Evolutionary conservation across 164 flowering plant genomes (phyloP).

Genomic region (Warburgia ugandensis): DNA sequence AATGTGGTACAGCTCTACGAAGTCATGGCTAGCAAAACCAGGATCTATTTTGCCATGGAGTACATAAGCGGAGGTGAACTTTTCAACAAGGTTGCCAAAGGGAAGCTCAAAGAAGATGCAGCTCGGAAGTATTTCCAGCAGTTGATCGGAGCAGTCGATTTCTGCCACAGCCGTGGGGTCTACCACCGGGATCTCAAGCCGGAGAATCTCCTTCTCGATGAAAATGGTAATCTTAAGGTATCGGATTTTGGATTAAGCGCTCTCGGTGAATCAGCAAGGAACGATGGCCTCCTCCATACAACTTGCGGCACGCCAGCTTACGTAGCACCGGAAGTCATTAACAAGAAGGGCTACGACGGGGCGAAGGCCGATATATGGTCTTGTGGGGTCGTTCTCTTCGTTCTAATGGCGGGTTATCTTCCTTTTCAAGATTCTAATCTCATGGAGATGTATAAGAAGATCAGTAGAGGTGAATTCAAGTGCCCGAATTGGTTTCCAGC

Average conservation of each 20-base stretch:
- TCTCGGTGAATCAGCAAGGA: slow-evolving; percentile 14
- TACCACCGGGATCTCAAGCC: slow-evolving; percentile 38
- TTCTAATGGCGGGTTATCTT: slow-evolving; percentile 31
- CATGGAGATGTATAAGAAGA: slow-evolving; percentile 38
- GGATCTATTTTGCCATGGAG: slow-evolving; percentile 31
- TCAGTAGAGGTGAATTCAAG: slow-evolving; percentile 26
- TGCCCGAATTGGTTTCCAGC: slow-evolving; percentile 30
- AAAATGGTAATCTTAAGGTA: slow-evolving; percentile 27
- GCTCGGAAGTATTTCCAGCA: slow-evolving; percentile 30
- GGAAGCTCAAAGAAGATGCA: slow-evolving; percentile 24
- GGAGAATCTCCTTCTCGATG: slow-evolving; percentile 35
- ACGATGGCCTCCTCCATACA: slow-evolving; percentile 36
- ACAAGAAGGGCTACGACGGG: slow-evolving; percentile 35
- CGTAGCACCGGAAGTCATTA: slow-evolving; percentile 30
- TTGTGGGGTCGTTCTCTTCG: slow-evolving; percentile 33
- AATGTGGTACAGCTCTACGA: slow-evolving; percentile 29
- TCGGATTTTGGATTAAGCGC: slow-evolving; percentile 35
- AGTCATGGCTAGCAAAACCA: slow-evolving; percentile 33
- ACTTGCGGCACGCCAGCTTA: slow-evolving; percentile 40
- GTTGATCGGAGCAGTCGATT: slow-evolving; percentile 24
- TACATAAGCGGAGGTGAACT: slow-evolving; percentile 30
- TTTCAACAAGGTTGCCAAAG: slow-evolving; percentile 29
- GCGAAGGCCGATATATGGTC: slow-evolving; percentile 40
- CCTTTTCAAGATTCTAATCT: slow-evolving; percentile 32
- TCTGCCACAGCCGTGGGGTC: slow-evolving; percentile 37